Percentiles rank a stretch among this genome's conserved stretches.
phyloP scores from a whole-genome alignment of 202 grass and related monocot species.

The Zoysia matrella region DNA sequence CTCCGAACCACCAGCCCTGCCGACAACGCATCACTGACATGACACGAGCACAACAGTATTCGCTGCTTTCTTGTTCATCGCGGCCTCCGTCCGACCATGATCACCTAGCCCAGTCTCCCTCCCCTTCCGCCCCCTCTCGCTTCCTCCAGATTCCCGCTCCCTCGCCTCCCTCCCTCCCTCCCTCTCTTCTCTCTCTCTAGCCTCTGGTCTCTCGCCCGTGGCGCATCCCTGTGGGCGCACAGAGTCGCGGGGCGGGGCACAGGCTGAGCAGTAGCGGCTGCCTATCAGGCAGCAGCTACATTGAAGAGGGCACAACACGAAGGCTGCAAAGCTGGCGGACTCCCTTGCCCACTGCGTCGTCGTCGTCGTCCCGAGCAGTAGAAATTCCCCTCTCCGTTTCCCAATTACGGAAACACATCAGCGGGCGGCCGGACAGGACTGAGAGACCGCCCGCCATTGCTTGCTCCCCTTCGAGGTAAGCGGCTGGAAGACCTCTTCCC shows the following conservation, averaged over 20 bases:
- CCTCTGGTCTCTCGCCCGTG: not conserved
- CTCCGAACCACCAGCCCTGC: slow-evolving; percentile 4
- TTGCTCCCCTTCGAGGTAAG: slow-evolving; percentile 39
- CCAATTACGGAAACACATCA: slow-evolving; percentile 48
- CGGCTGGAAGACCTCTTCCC: slow-evolving; percentile 3
- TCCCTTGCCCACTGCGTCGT: slow-evolving; percentile 11
- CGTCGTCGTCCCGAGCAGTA: slow-evolving; percentile 41
- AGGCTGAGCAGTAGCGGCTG: not conserved
- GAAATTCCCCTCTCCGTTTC: slow-evolving; percentile 60
- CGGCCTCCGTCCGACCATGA: slow-evolving; percentile 31
- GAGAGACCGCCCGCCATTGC: slow-evolving; percentile 34
- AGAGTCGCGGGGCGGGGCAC: slow-evolving; percentile 14
- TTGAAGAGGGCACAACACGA: not conserved
- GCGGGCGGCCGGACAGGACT: not conserved
- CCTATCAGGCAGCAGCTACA: not conserved
- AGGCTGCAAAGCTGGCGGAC: slow-evolving; percentile 66
- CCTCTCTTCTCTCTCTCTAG: slow-evolving; percentile 12
- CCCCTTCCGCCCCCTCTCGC: not conserved
- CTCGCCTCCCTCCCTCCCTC: not conserved
- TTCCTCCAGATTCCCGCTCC: slow-evolving; percentile 11
- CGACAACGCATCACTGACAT: slow-evolving; percentile 11
- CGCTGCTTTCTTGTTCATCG: slow-evolving; percentile 23
- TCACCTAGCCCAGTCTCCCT: slow-evolving; percentile 24
- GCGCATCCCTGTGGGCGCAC: slow-evolving; percentile 16
- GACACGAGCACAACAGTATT: slow-evolving; percentile 36